Evolutionary conservation across 257 asterid genomes (phyloP).

Genomic region (Plectranthus barbatus): DNA sequence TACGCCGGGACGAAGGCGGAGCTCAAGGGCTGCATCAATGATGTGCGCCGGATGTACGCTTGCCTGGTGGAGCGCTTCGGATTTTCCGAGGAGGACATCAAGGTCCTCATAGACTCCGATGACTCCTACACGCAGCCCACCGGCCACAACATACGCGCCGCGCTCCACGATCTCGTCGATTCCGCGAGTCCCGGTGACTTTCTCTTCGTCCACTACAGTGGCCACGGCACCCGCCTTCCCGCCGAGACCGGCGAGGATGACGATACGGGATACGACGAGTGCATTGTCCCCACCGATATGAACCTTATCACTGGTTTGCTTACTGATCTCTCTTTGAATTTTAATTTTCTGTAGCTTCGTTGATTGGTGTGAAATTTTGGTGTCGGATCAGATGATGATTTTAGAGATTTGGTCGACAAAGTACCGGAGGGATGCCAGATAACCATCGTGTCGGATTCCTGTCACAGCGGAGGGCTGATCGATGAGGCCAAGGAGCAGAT

Average conservation of each 20-base stretch:
- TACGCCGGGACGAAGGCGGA: slow-evolving; percentile 88
- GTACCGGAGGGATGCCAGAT: slow-evolving; percentile 79
- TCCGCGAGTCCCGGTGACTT: slow-evolving; percentile 53
- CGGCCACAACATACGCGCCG: slow-evolving; percentile 72
- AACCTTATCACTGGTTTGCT: slow-evolving; percentile 89
- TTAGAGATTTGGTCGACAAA: slow-evolving; percentile 82
- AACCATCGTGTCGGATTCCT: slow-evolving; percentile 91
- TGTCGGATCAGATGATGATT: slow-evolving; percentile 74
- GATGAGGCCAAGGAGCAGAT: slow-evolving; percentile 93
- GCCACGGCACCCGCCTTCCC: slow-evolving; percentile 96
- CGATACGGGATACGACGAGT: slow-evolving; percentile 93
- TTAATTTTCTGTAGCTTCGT: neutral
- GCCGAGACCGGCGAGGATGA: slow-evolving; percentile 55
- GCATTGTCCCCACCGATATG: slow-evolving; percentile 92
- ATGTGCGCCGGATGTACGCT: slow-evolving; percentile 64
- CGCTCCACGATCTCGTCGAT: slow-evolving; percentile 54
- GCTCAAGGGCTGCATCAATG: slow-evolving; percentile 91
- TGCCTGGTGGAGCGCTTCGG: slow-evolving; percentile 69
- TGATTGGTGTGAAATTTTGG: neutral
- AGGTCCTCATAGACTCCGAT: slow-evolving; percentile 73
- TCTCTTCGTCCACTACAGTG: slow-evolving; percentile 90
- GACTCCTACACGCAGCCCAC: slow-evolving; percentile 70
- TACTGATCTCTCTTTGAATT: neutral
- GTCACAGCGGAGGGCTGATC: slow-evolving; percentile 94
- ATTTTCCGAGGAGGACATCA: slow-evolving; percentile 69